Evolutionary conservation across 2,329 filamentous ascomycete genomes (phyloP).

Genomic region (Microdochium paspali): DNA sequence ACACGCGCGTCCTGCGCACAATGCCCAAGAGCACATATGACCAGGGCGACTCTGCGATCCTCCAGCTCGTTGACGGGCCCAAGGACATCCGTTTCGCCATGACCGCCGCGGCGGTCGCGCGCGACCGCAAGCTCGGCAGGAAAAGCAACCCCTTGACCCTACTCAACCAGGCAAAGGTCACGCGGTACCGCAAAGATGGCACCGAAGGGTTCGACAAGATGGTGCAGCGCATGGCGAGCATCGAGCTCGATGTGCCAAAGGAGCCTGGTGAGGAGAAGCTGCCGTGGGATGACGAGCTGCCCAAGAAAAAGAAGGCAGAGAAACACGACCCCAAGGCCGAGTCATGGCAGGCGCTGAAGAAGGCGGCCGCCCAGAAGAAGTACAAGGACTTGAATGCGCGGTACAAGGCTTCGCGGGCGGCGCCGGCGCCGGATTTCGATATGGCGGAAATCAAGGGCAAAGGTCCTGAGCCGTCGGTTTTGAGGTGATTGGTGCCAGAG

Average conservation of each 20-base stretch:
- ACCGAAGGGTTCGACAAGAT: conserved; percentile 58
- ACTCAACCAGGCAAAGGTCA: conserved; percentile 77
- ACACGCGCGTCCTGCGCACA: conserved; percentile 88
- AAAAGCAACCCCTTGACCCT: conserved; percentile 61
- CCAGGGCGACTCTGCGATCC: conserved; percentile 80
- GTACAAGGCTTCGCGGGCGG: neutral
- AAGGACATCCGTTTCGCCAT: conserved; percentile 91
- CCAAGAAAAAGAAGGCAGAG: too few relatives aligned
- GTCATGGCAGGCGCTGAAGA: too few relatives aligned
- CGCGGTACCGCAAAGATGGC: conserved; percentile 60
- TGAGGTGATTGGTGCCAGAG: neutral
- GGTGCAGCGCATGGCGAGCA: conserved; percentile 33
- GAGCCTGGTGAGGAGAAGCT: too few relatives aligned
- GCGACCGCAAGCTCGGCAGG: conserved; percentile 45
- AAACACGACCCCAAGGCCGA: too few relatives aligned
- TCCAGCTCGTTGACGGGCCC: conserved; percentile 90
- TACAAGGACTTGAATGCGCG: neutral
- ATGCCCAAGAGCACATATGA: conserved; percentile 78
- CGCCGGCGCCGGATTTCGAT: neutral
- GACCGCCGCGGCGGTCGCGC: conserved; percentile 76
- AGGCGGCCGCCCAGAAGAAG: neutral
- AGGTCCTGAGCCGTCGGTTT: neutral
- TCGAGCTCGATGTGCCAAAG: conserved; percentile 12
- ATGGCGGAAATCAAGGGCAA: too few relatives aligned
- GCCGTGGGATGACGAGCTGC: too few relatives aligned